A percentile compares a stretch with the other conserved stretches of the same genome.
phyloP scores from a whole-genome alignment of 257 asterid species.

The Solanum pennellii region DNA sequence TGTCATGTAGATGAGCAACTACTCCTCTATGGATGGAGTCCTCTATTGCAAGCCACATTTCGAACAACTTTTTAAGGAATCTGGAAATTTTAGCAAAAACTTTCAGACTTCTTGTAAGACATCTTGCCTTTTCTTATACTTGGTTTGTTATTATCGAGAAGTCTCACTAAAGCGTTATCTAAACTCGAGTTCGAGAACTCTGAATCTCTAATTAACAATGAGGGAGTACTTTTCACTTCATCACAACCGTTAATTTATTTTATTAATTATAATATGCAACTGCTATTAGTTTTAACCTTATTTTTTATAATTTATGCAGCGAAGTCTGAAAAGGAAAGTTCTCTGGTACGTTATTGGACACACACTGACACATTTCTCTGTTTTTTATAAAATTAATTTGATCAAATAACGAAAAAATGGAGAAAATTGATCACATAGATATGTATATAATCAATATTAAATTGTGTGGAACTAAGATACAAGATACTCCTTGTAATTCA shows the following conservation, averaged over 20 bases:
- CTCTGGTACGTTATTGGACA: conserved; percentile 9
- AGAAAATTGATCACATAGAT: background rate
- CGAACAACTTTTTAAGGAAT: conserved; percentile 42
- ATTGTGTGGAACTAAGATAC: background rate
- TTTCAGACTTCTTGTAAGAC: conserved; percentile 25
- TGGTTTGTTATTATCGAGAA: background rate
- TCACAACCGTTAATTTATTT: background rate
- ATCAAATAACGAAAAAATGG: background rate
- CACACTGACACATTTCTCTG: background rate
- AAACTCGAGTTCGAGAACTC: rapidly evolving
- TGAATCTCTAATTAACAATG: background rate
- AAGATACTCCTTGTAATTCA: rapidly evolving
- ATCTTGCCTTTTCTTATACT: background rate
- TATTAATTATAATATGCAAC: background rate
- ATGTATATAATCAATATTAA: background rate
- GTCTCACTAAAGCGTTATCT: background rate
- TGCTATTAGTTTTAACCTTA: background rate
- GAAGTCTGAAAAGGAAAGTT: conserved; percentile 25
- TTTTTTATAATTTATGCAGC: background rate
- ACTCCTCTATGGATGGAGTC: conserved; percentile 51
- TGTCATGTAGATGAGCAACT: conserved; percentile 34
- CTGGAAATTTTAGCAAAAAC: conserved; percentile 48
- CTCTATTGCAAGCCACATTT: conserved; percentile 50
- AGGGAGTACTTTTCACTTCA: background rate
- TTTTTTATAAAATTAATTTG: background rate